Percentiles rank a stretch among this genome's conserved stretches.
phyloP scores from a whole-genome alignment of 2,329 filamentous ascomycete species.

The Aspergillus clavatus region DNA sequence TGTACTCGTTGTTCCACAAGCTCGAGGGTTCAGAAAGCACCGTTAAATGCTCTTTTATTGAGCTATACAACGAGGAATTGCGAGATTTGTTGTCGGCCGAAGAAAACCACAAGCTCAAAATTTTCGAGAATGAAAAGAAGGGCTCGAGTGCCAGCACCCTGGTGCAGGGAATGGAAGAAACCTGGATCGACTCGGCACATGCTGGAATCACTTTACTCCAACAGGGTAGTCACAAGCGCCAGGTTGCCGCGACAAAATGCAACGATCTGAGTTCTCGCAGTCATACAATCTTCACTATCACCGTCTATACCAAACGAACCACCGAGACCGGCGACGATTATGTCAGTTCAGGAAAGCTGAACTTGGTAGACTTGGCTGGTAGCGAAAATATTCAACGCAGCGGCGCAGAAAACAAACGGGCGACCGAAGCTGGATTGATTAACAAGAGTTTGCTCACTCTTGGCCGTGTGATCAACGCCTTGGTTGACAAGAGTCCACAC shows the following conservation, averaged over 20 bases:
- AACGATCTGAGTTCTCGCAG: conserved; percentile 96
- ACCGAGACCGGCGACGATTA: conserved; percentile 83
- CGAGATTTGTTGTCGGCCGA: conserved; percentile 81
- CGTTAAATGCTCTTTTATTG: conserved; percentile 97
- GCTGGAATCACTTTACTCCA: conserved; percentile 87
- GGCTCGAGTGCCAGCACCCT: conserved; percentile 72
- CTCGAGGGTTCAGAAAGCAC: conserved; percentile 79
- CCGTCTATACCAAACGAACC: conserved; percentile 78
- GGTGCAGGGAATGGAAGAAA: conserved; percentile 97
- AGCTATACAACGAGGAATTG: conserved; percentile 96
- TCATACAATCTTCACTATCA: conserved; percentile 96
- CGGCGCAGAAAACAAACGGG: conserved; percentile 95
- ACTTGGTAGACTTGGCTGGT: conserved; percentile 91
- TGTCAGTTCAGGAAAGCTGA: conserved; percentile 86
- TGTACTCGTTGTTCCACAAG: conserved; percentile 81
- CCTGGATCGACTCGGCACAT: conserved; percentile 77
- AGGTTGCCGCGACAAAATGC: conserved; percentile 99
- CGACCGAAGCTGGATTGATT: conserved; percentile 90
- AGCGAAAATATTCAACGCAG: conserved; percentile 97
- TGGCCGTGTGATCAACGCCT: conserved; percentile 92
- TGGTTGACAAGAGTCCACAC: conserved; percentile 83
- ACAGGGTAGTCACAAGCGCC: conserved; percentile 83
- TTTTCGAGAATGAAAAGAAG: conserved; percentile 82
- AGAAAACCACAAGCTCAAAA: conserved; percentile 82
- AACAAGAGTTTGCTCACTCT: conserved; percentile 96